Evolutionary conservation across 441 rosid species (phyloP).

Genomic region (Raphanus hybrid): DNA sequence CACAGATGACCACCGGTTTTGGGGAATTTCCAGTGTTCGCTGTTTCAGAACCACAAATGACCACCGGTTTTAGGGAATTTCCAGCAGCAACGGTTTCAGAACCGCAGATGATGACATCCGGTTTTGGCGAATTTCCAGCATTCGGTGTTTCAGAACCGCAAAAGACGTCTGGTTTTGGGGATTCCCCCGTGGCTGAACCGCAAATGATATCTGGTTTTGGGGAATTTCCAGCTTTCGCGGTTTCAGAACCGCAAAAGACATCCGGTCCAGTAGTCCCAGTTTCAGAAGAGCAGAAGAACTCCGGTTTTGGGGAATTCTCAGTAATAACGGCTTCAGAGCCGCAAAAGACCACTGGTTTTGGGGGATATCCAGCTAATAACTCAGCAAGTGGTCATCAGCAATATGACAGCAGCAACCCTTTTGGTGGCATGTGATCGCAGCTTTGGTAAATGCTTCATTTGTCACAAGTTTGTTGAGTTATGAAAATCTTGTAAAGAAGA

Average conservation of each 20-base stretch:
- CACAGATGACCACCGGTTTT: background rate
- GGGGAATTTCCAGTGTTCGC: background rate
- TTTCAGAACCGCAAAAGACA: conserved; percentile 4
- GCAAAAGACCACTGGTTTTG: conserved; percentile 14
- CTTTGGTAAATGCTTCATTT: conserved; percentile 3
- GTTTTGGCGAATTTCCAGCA: conserved; percentile 34
- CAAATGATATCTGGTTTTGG: conserved; percentile 36
- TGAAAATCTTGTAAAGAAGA: conserved; percentile 12
- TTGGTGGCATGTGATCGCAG: conserved; percentile 64
- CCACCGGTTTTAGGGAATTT: background rate
- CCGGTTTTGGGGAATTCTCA: conserved; percentile 3
- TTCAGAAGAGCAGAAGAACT: background rate
- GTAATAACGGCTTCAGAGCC: background rate
- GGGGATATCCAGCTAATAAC: conserved; percentile 42
- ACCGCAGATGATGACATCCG: background rate
- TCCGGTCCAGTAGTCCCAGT: background rate
- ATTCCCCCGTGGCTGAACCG: background rate
- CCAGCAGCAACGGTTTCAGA: background rate
- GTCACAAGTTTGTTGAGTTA: conserved; percentile 4
- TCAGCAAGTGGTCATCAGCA: conserved; percentile 37
- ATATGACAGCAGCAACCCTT: conserved; percentile 70
- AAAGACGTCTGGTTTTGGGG: conserved; percentile 11
- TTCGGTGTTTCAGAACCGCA: background rate
- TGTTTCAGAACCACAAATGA: background rate
- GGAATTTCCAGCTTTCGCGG: background rate